A percentile compares a stretch with the other conserved stretches of the same genome.
These are phyloP conservation scores for Lasiodiplodia hormozganensis DNA, from an alignment of 2,329 filamentous ascomycete species.

Conservation along the genomic window DNA sequence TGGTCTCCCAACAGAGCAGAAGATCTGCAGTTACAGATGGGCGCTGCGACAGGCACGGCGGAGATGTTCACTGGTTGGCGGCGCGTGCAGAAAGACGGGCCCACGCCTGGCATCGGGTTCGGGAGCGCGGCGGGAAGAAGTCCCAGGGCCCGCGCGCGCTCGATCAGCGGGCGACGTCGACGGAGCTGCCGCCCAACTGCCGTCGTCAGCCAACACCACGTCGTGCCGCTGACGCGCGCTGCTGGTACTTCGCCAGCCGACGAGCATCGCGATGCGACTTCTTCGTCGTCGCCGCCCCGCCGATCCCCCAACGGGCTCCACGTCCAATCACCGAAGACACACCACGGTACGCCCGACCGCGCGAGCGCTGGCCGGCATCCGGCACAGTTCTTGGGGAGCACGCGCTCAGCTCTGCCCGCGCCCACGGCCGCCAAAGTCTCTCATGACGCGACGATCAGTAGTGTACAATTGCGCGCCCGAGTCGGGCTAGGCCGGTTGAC, in stretches of 20 bases:
- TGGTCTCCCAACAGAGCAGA: slow-evolving; percentile 3
- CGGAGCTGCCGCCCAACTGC: slow-evolving; percentile 12
- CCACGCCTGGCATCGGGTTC: not conserved
- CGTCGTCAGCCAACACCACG: slow-evolving; percentile 14
- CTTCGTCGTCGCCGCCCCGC: not conserved
- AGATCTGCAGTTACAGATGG: slow-evolving; percentile 25
- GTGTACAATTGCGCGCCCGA: slow-evolving; percentile 8
- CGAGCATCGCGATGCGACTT: slow-evolving; percentile 10
- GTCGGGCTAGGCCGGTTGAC: slow-evolving; percentile 20
- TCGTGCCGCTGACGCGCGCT: slow-evolving; percentile 8
- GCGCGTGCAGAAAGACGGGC: slow-evolving; percentile 22
- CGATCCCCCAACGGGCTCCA: slow-evolving; percentile 26
- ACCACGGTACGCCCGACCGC: slow-evolving; percentile 25
- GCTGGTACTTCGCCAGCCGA: not conserved
- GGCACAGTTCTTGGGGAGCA: not conserved
- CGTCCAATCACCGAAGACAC: slow-evolving; percentile 26
- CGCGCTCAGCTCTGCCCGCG: slow-evolving; percentile 26
- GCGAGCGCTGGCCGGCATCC: slow-evolving; percentile 12
- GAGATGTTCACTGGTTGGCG: slow-evolving; percentile 12
- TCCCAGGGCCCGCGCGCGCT: slow-evolving; percentile 13
- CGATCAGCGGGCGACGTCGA: slow-evolving; percentile 12
- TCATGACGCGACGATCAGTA: slow-evolving; percentile 24
- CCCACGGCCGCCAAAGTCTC: slow-evolving; percentile 17
- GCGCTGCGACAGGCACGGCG: slow-evolving; percentile 13
- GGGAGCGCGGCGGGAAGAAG: slow-evolving; percentile 17